Base-by-base conservation (phyloP, 306 rosid genomes). In the Pterocarpus macrocarpus region DNA sequence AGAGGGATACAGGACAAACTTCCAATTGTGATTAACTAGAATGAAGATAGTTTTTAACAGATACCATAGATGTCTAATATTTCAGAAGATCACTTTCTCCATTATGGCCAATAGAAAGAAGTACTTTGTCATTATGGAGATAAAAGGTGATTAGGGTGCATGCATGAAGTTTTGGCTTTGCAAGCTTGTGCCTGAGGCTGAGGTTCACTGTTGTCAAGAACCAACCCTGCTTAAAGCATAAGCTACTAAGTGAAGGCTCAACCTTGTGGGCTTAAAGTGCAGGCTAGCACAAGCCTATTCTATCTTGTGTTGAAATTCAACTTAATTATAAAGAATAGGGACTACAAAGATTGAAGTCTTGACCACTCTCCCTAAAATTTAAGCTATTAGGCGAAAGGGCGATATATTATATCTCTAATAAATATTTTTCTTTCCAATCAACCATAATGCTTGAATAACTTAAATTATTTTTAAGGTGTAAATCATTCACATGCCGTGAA, bases 371-470 rank as follows among this genome's bases (percentile, higher is more conserved):
- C 57, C 44, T 32, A 59, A 0, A 59, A 69, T 41, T 58, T 41
- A 58, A 58, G 78, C 34, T 75, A 43, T 14, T 41, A 11, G 78
- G 78, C 13, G 17, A 57, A 74, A 5, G 16, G 58, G 1, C 28
- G 1, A 22, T 16, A 14, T 17, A n/a, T 34, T 6, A 16, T 33
- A 76, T 30, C 44, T 59, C 43, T 14, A 13, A 43, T 15, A 45
- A 28, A 15, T 17, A 53, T 74, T 58, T 38, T 38, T 9, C 71
- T 62, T 62, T 77, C 71, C 59, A 82, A 68, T 16, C 8, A 68
- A 82, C 35, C 61, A 75, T 61, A 45, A 34, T 56, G 81, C 7
- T 56, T 66, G 16, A 67, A 75, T 65, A 75, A 28, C n/a, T 58
- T 47, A 34, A 10, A 69, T 44, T 10, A 36, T 5, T 30, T 50